Evolutionary conservation across 257 asterid species (phyloP).

Genomic region (Echites panduratus): DNA sequence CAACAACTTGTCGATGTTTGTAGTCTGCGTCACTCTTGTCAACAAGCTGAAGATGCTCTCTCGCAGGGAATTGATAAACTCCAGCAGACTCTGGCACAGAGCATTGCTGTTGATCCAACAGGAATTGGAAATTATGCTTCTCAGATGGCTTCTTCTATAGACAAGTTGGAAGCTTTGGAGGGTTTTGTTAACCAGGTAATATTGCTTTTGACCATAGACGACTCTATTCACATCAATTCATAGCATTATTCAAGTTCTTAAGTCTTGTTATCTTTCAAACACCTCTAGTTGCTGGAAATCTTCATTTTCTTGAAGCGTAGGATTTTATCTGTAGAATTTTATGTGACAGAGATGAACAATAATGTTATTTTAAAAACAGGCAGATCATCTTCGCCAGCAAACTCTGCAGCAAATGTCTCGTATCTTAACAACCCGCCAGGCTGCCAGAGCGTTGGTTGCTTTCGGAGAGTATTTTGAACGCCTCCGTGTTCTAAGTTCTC

Average conservation of each 20-base stretch:
- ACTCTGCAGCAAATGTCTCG: slow-evolving; percentile 76
- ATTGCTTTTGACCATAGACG: neutral
- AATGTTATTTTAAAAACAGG: slow-evolving; percentile 31
- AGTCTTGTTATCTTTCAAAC: no score
- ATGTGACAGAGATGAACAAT: no score
- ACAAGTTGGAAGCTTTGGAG: slow-evolving; percentile 68
- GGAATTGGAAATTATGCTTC: slow-evolving; percentile 48
- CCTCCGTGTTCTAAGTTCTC: slow-evolving; percentile 70
- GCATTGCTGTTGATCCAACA: slow-evolving; percentile 42
- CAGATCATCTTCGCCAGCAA: slow-evolving; percentile 90
- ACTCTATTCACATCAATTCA: neutral
- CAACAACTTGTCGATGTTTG: slow-evolving; percentile 46
- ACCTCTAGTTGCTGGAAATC: no score
- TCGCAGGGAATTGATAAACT: slow-evolving; percentile 87
- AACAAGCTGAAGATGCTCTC: slow-evolving; percentile 96
- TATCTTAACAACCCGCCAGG: slow-evolving; percentile 65
- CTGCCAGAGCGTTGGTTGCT: slow-evolving; percentile 73
- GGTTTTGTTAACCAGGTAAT: slow-evolving; percentile 67
- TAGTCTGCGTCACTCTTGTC: slow-evolving; percentile 62
- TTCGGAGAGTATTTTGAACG: slow-evolving; percentile 85
- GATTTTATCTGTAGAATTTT: no score
- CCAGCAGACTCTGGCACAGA: slow-evolving; percentile 69
- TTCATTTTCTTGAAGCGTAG: no score
- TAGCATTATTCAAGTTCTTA: neutral
- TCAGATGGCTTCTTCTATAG: slow-evolving; percentile 55